phyloP scores from a whole-genome alignment of 371 early-diverging fungal species.

The Mucor saturninus region DNA sequence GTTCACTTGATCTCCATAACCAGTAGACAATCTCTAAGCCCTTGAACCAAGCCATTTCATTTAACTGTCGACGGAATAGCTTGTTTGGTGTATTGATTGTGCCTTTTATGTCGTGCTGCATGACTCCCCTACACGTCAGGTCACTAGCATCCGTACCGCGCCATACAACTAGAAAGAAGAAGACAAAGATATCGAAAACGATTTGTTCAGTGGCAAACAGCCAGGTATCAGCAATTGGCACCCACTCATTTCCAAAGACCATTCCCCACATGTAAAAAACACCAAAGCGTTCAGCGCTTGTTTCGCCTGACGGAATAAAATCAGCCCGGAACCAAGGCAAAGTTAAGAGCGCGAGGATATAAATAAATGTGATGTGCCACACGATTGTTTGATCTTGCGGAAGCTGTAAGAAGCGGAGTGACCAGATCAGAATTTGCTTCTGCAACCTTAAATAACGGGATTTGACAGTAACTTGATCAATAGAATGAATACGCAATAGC shows the following conservation, averaged over 20 bases:
- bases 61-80: constrained; percentile 4
- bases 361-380: constrained; percentile 51
- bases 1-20: constrained; percentile 49
- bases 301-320: constrained; percentile 57
- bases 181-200: constrained; percentile 49
- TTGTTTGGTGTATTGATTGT: background rate
- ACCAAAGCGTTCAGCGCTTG: constrained; percentile 47
- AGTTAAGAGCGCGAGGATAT: constrained; percentile 51
- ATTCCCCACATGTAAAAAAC: constrained; percentile 69
- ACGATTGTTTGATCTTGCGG: constrained; percentile 36
- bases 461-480: constrained; percentile 25
- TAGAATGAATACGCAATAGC: constrained; percentile 35
- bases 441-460: constrained; percentile 17
- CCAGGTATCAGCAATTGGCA: constrained; percentile 85
- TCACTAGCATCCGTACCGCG: constrained; percentile 28
- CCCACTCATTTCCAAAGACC: constrained; percentile 63
- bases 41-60: constrained; percentile 31
- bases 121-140: constrained; percentile 11
- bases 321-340: constrained; percentile 59
- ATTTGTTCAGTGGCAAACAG: constrained; percentile 58
- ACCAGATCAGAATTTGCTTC: constrained; percentile 39
- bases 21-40: constrained; percentile 38
- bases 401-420: constrained; percentile 31
- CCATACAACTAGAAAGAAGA: constrained; percentile 43
- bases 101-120: background rate